Evolutionary conservation across 2,329 filamentous ascomycete genomes (phyloP), one percentile per base, ranked within the genome.

Genomic region (Nemania sp.): DNA sequence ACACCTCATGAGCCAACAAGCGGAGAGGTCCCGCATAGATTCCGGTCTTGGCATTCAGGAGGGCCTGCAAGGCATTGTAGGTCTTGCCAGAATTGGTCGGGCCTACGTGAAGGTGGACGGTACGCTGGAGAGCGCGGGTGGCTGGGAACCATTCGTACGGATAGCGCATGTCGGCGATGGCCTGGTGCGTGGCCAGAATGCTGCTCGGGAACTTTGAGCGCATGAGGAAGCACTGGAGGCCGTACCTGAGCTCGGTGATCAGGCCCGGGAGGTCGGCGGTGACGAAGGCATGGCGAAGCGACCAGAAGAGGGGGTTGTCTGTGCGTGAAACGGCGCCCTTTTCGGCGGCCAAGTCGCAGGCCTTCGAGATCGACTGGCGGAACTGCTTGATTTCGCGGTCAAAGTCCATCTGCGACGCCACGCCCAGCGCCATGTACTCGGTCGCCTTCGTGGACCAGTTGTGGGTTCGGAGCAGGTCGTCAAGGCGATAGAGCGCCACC

Each of bases 1-100:
- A 97, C n/a, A 97, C 88, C 71, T 99, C 94, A 66, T 96, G 92
- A 0, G 94, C 94, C 23, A 99, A 79, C 41, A 99, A 75, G 43
- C 94, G 83, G 39, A 99, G 75, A 0, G 94, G 94, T 0, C 95
- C 94, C 3, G 93, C 91, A 69, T 97, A 99, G 44, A 96, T 86
- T 33, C 94, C 94, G 7, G 78, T 80, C 24, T 86, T 80, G 2
- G 88, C 86, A 44, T 83, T 78, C 69, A 97, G 90, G 9, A 99
- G 79, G 11, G 88, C 85, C 72, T 96, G 87, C 59, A 99, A 75
- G 0, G 94, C 95, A 68, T 91, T 88, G 68, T 97, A 99, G 0
- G 95, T 99, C 77, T 99, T 99, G 52, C 94, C 94, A 0, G 94
- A 97, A 71, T 99, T 99, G 2, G 94, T 99, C 1, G 94, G 94